phyloP scores from a whole-genome alignment of 352 stramenopile species.

The Pythium dissimile region DNA sequence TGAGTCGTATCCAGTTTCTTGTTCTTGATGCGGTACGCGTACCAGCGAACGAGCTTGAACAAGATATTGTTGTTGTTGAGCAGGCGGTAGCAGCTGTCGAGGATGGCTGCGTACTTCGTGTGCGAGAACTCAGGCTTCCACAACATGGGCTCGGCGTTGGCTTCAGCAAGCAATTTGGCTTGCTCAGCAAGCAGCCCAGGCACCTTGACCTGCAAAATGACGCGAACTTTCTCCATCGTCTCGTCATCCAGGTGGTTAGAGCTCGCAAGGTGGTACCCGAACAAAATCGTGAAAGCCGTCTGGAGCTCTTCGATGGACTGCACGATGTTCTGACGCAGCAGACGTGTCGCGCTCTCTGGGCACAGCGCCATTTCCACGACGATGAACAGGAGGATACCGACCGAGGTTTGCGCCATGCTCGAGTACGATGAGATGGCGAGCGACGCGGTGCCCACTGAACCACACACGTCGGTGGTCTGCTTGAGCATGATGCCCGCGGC shows the following conservation, averaged over 20 bases:
- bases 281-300: constrained; percentile 59
- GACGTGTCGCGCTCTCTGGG: constrained; percentile 57
- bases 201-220: constrained; percentile 56
- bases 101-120: constrained; percentile 68
- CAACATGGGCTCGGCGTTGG: constrained; percentile 55
- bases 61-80: constrained; percentile 84
- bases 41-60: constrained; percentile 80
- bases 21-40: constrained; percentile 56
- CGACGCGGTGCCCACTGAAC: constrained; percentile 32
- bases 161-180: constrained; percentile 54
- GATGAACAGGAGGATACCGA: constrained; percentile 80
- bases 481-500: constrained; percentile 55
- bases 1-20: constrained; percentile 38
- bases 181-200: constrained; percentile 58
- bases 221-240: constrained; percentile 50
- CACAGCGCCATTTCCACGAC: constrained; percentile 62
- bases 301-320: constrained; percentile 64
- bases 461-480: constrained; percentile 43
- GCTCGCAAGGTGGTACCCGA: constrained; percentile 64
- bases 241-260: constrained; percentile 46
- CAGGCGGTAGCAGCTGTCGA: constrained; percentile 55
- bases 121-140: constrained; percentile 71
- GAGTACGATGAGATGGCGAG: constrained; percentile 78
- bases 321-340: constrained; percentile 74
- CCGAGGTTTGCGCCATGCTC: constrained; percentile 70